Base-by-base conservation (phyloP, 805 yeast species). In the Ogataea trehalophila region DNA sequence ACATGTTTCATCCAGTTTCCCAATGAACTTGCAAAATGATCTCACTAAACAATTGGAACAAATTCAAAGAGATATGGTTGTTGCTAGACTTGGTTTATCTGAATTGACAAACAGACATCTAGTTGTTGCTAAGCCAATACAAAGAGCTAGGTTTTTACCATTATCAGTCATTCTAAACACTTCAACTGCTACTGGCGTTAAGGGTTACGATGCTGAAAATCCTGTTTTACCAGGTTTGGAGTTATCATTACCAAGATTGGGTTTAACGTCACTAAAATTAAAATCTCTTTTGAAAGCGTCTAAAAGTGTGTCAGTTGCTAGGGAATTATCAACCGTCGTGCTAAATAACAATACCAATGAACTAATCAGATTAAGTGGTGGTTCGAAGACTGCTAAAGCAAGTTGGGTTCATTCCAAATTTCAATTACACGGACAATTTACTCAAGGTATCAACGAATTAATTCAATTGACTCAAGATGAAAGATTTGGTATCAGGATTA, bases 351-450 rank as follows among this genome's bases (percentile, higher is more conserved):
- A 70, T 6, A 58, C 61, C 47, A 66, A 66, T 13, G 94, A 87
- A 65, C 70, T 86, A 16, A 66, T 91, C 47, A 79, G 96, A 63
- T 74, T 92, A 53, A 80, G 92, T 26, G 97, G 97, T 41, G 96
- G 96, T 42, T 65, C 72, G 36, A 74, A 76, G 57, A 74, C 83
- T 23, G 75, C 82, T 45, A 75, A 77, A 50, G 91, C 97, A 57
- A 80, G 88, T 56, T 94, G 95, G 94, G 85, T 87, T 39, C 97
- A 91, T 63, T 87, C 96, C 26, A 71, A 77, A 38, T 82, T 73
- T 68, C 83, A 83, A 65, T 68, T 92, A 47, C 66, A 74, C 31
- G 80, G 78, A 41, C 69, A 71, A 6, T 73, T 54, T 31, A 54
- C 58, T 9, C 71, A 73, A 46, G 76, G 78, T 46, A 74, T 82